Evolutionary conservation across 2,329 filamentous ascomycete genomes (phyloP), one percentile per base, ranked within the genome.

Genomic region (Aphanocladium album): DNA sequence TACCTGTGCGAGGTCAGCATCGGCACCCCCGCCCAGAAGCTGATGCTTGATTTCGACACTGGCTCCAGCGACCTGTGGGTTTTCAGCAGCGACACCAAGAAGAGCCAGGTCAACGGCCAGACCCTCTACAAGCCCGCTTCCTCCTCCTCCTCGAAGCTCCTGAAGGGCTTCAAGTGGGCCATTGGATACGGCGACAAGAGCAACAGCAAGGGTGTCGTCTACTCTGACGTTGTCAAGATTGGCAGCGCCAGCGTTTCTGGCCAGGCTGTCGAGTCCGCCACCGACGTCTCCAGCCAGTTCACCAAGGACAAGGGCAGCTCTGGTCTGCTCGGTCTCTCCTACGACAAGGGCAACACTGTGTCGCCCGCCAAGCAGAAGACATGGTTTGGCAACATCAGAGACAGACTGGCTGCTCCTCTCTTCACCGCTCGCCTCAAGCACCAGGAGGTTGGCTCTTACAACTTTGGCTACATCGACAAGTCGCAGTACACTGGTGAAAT

Each of bases 391-490:
- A 76, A 71, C 30, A 68, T 69, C 30, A 55, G 60, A 19, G 37
- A 61, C 0, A 61, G 55, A n/a, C 64, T 72, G 2, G 56, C 62
- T 9, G 30, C 57, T 1, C 59, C 63, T 1, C 75, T 93, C 45
- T 89, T 93, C 74, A 90, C 89, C 0, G 88, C 87, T 25, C 82
- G 88, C 62, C 78, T 93, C 49, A 83, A 84, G 68, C 80, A 83
- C 64, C 54, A 43, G 16, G 33, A 23, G 80, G 77, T 79, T 2
- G 89, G 89, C 50, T 80, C 82, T 33, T 93, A 91, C 74, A 86
- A 91, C 69, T 93, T 93, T 67, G 90, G 90, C 62, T 80, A 73
- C 66, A 86, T 93, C 67, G 87, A 93, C 70, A 69, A 68, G 1
- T 75, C 75, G 60, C 85, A 89, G 67, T 89, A 88, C 71, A 77